phyloP scores from a whole-genome alignment of 1,139 yeast genomes.

The Arxiozyma slooffiae region DNA sequence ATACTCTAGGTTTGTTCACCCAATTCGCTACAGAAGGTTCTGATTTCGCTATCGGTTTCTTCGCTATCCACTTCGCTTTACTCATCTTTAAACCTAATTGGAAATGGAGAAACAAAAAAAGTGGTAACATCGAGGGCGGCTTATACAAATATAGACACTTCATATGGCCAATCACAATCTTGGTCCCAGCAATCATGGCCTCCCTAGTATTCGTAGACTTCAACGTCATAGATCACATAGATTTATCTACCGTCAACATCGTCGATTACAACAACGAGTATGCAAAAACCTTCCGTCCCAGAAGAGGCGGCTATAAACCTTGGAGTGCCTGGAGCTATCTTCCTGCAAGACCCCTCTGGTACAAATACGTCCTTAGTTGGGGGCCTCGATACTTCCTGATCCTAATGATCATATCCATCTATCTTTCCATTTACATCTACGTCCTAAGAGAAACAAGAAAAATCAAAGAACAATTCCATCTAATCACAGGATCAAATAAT shows the following conservation, averaged over 20 bases:
- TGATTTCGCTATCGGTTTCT: constrained; percentile 71
- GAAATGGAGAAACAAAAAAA: constrained; percentile 36
- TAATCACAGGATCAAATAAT: neutral
- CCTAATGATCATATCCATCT: constrained; percentile 52
- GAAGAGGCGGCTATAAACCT: constrained; percentile 46
- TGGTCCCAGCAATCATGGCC: constrained; percentile 62
- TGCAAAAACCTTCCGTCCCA: constrained; percentile 18
- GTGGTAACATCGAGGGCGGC: constrained; percentile 59
- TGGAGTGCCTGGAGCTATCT: constrained; percentile 75
- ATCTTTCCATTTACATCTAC: constrained; percentile 62
- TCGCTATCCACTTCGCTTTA: constrained; percentile 75
- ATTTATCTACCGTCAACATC: constrained; percentile 13
- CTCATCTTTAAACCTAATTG: constrained; percentile 58
- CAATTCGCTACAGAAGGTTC: constrained; percentile 80
- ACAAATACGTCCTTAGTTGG: constrained; percentile 69
- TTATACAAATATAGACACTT: constrained; percentile 49
- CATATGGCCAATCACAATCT: constrained; percentile 50
- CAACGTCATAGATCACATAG: constrained; percentile 12
- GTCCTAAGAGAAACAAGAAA: constrained; percentile 54
- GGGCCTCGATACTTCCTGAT: constrained; percentile 66
- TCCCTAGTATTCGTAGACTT: constrained; percentile 56
- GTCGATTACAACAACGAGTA: constrained; percentile 21
- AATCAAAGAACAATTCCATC: constrained; percentile 34
- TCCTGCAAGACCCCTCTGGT: constrained; percentile 68
- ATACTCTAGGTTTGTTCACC: constrained; percentile 76